phyloP scores from a whole-genome alignment of 2,329 filamentous ascomycete species.

The Coleophoma crateriformis region DNA sequence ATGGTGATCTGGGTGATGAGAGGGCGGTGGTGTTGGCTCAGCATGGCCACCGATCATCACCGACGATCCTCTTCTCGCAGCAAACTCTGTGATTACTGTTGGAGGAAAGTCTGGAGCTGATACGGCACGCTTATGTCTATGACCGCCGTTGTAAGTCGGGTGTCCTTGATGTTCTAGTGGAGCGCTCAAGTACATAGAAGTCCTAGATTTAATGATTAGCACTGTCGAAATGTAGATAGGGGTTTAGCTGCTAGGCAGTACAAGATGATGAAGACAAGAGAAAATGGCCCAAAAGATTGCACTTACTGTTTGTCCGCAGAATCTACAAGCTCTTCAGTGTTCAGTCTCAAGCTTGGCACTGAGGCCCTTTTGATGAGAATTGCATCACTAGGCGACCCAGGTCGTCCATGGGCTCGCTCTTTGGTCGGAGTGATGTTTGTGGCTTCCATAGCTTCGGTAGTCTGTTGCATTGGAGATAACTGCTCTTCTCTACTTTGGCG shows the following conservation, averaged over 20 bases:
- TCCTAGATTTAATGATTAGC: not conserved
- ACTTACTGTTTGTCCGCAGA: conserved; percentile 4
- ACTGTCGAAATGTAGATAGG: too few relatives aligned
- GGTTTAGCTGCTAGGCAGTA: not conserved
- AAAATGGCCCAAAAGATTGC: not conserved
- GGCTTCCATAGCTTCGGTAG: not conserved
- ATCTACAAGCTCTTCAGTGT: conserved; percentile 14
- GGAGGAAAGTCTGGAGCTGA: conserved; percentile 17
- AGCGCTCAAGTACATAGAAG: conserved; percentile 3
- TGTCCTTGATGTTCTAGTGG: conserved; percentile 2
- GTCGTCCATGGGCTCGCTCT: conserved; percentile 6
- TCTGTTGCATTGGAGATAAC: conserved; percentile 2
- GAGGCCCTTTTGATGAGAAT: conserved; percentile 23
- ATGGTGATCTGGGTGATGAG: conserved; percentile 16
- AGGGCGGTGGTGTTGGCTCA: conserved; percentile 23
- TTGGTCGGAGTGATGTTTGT: conserved; percentile 1
- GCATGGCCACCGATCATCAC: conserved; percentile 8
- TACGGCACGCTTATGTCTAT: conserved; percentile 4
- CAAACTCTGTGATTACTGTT: conserved; percentile 3
- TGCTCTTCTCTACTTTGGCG: conserved; percentile 1
- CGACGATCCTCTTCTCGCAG: conserved; percentile 5
- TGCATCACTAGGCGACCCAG: conserved; percentile 26
- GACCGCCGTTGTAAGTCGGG: not conserved
- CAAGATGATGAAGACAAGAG: not conserved
- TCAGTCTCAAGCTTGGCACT: conserved; percentile 14